Evolutionary conservation across 225 moss, liverwort and hornwort species (phyloP).

Genomic region (Neckera pumila): DNA sequence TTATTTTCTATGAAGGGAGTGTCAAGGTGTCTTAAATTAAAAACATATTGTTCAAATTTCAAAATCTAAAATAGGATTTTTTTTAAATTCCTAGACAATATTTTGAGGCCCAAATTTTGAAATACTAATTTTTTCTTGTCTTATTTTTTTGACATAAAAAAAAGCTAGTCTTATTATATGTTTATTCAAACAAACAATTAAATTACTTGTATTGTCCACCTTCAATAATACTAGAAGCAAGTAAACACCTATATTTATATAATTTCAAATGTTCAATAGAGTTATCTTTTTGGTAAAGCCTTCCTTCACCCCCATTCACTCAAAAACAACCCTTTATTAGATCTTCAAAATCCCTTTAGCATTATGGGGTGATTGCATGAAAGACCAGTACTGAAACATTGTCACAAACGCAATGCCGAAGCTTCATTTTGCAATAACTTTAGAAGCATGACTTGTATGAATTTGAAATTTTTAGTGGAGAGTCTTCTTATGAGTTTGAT

Average conservation of each 20-base stretch:
- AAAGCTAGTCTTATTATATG: neutral
- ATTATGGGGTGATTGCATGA: no score
- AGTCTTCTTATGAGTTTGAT: no score
- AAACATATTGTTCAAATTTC: neutral
- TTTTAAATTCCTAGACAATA: neutral
- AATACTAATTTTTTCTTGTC: neutral
- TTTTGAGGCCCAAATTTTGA: neutral
- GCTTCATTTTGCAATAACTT: no score
- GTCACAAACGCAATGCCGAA: no score
- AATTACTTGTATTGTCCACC: neutral
- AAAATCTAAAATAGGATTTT: neutral
- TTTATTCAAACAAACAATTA: neutral
- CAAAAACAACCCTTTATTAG: neutral
- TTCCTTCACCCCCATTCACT: neutral
- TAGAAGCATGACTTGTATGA: no score
- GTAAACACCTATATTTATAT: neutral
- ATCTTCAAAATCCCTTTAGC: neutral
- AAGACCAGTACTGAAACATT: no score
- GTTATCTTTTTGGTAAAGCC: fast-evolving
- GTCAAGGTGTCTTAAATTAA: neutral
- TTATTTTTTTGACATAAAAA: neutral
- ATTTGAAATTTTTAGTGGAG: no score
- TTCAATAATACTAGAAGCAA: neutral
- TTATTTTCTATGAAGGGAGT: no score
- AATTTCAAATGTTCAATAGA: neutral